These are phyloP conservation scores for Syzygium grande DNA, from an alignment of 345 rosid species.

Conservation along the genomic window DNA sequence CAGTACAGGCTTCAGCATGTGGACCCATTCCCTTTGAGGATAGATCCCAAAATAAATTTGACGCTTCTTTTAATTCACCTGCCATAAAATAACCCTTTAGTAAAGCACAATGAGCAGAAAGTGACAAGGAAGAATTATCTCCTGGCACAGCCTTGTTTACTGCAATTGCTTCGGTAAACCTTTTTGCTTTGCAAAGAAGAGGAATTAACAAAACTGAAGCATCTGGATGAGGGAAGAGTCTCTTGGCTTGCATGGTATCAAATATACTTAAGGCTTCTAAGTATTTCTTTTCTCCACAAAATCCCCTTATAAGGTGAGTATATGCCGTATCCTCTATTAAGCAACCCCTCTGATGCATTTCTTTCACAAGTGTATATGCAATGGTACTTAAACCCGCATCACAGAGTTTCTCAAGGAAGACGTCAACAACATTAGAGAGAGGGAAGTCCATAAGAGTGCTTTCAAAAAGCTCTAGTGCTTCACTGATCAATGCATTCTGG, in stretches of 20 bases:
- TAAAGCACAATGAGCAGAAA: slow-evolving; percentile 30
- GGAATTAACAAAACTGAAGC: slow-evolving; percentile 43
- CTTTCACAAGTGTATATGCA: slow-evolving; percentile 34
- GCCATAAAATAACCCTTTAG: slow-evolving; percentile 37
- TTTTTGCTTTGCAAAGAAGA: slow-evolving; percentile 27
- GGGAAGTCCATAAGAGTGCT: slow-evolving; percentile 25
- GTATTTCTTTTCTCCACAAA: slow-evolving; percentile 35
- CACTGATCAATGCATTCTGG: slow-evolving; percentile 36
- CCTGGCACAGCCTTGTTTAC: slow-evolving; percentile 19
- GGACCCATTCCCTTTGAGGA: slow-evolving; percentile 23
- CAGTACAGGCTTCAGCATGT: slow-evolving; percentile 21
- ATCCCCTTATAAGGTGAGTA: slow-evolving; percentile 41
- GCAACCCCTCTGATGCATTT: slow-evolving; percentile 34
- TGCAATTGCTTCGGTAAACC: slow-evolving; percentile 23
- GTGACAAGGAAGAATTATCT: slow-evolving; percentile 18
- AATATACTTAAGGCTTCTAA: slow-evolving; percentile 32
- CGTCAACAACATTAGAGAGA: slow-evolving; percentile 17
- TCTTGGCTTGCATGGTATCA: slow-evolving; percentile 24
- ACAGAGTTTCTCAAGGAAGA: slow-evolving; percentile 48
- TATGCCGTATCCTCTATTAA: slow-evolving; percentile 26
- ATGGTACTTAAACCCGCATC: slow-evolving; percentile 27
- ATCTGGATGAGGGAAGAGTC: slow-evolving; percentile 21
- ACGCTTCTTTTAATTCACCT: slow-evolving; percentile 46
- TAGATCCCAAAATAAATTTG: slow-evolving; percentile 22
- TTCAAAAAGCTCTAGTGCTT: slow-evolving; percentile 56